A percentile compares a stretch with the other conserved stretches of the same genome.
Conservation (phyloP, 2,329 filamentous ascomycete species). For the Macrophomina tecta region DNA sequence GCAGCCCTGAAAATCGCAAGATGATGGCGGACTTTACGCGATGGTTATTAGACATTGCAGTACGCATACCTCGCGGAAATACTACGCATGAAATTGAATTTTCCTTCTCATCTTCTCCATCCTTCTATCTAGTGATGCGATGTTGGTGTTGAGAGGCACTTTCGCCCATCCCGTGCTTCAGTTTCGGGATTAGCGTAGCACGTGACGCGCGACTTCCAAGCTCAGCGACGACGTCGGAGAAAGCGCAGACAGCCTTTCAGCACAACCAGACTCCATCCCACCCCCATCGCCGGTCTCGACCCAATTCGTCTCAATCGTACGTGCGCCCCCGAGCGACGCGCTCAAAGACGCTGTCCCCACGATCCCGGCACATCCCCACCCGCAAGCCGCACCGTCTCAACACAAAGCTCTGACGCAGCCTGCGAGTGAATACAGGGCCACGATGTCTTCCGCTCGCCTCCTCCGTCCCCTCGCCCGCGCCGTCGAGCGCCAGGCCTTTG, state of each 20-base stretch:
- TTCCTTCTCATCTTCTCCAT: background rate
- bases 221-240: slow-evolving; percentile 24
- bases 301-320: slow-evolving; percentile 28
- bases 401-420: slow-evolving; percentile 30
- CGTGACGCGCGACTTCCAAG: slow-evolving; percentile 10
- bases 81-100: too few species aligned
- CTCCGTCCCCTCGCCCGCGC: slow-evolving; percentile 48
- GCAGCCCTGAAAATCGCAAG: too few species aligned
- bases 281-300: slow-evolving; percentile 21
- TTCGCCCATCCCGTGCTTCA: background rate
- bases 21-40: too few species aligned
- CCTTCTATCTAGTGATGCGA: background rate
- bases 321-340: slow-evolving; percentile 1
- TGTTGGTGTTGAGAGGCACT: background rate
- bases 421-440: slow-evolving; percentile 30
- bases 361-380: slow-evolving; percentile 5
- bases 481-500: slow-evolving; percentile 46
- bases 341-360: background rate
- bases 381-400: slow-evolving; percentile 15
- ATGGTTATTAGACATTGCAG: too few species aligned
- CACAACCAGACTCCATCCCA: slow-evolving; percentile 25
- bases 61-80: too few species aligned
- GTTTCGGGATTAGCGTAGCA: background rate
- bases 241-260: slow-evolving; percentile 9
- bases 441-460: slow-evolving; percentile 49